Evolutionary conservation across 2,329 filamentous ascomycete genomes (phyloP), one percentile per base, ranked within the genome.

Genomic region (Fusarium napiforme): DNA sequence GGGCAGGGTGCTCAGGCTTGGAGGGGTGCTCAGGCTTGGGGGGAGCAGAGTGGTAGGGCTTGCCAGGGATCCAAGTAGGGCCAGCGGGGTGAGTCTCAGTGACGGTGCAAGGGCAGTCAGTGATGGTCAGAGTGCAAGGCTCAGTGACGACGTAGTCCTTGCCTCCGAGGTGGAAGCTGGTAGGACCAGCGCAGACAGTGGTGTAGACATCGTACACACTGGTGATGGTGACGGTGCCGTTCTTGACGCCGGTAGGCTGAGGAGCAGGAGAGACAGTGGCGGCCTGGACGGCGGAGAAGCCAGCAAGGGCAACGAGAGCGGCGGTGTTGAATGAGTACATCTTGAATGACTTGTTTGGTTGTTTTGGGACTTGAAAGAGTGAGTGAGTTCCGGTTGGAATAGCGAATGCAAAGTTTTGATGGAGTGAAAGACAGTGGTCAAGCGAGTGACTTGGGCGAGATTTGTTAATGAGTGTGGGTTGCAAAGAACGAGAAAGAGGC

Each of bases 71-170:
- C 70, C 70, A 69, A 49, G 69, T 71, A 59, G 66, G 74, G 49
- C 50, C 53, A 43, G 45, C 82, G 70, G 52, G 32, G 45, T 75
- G 65, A 71, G 79, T 80, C 80, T 82, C 77, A 61, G 77, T 72
- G 58, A 83, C 67, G 49, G 86, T 87, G 83, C 87, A 88, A 65
- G 86, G 86, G 81, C 87, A 89, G 79, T 88, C 82, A 42, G 83
- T 85, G 63, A 91, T 85, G 76, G 87, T 89, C 72, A 90, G 81
- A 62, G 86, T 87, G 75, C 87, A 81, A 69, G 89, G 85, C 79
- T 85, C 83, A 59, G 85, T 87, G 75, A 90, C 84, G 53, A 86
- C 85, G 84, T 88, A 90, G 55, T 83, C 83, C 79, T 86, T 84
- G 78, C 81, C 81, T 77, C 85, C 85, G 80, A 87, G 82, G 72